A percentile compares a stretch with the other conserved stretches of the same genome.
phyloP scores from a whole-genome alignment of 78 protist genomes.

The Monosiga brevicollis region DNA sequence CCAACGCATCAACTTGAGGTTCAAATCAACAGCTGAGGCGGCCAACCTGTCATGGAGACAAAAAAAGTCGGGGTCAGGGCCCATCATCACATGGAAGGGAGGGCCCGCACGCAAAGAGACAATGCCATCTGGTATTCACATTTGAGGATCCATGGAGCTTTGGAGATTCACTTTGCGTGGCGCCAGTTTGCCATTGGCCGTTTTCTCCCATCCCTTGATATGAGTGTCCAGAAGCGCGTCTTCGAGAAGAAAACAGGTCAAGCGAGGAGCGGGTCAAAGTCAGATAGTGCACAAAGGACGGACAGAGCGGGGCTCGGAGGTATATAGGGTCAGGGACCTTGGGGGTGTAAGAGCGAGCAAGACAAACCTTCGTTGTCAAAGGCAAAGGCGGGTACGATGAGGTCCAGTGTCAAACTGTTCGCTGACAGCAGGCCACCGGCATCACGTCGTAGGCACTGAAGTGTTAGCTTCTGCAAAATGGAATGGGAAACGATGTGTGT shows the following conservation, averaged over 20 bases:
- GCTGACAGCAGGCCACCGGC: no score
- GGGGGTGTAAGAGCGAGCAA: not conserved
- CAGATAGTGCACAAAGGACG: no score
- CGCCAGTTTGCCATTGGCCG: conserved; percentile 45
- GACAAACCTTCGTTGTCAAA: not conserved
- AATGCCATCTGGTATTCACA: not conserved
- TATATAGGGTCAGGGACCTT: not conserved
- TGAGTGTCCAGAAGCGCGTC: not conserved
- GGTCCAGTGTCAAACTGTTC: no score
- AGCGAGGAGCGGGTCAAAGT: no score
- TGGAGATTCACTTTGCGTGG: conserved; percentile 58
- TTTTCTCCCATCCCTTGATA: conserved; percentile 79
- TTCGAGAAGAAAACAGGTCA: conserved; percentile 2
- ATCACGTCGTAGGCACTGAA: no score
- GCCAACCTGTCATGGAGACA: conserved; percentile 22
- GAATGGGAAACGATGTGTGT: no score
- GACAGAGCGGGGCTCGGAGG: no score
- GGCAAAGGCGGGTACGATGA: not conserved
- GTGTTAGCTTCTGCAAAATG: no score
- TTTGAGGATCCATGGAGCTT: conserved; percentile 42
- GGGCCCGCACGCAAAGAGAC: not conserved
- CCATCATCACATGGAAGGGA: not conserved
- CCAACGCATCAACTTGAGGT: conserved; percentile 96
- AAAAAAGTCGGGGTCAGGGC: no score
- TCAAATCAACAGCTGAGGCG: conserved; percentile 57